Evolutionary conservation across 495 filamentous ascomycete genomes (phyloP), one percentile per base, ranked within the genome.

Genomic region (Penicillium odoratum): DNA sequence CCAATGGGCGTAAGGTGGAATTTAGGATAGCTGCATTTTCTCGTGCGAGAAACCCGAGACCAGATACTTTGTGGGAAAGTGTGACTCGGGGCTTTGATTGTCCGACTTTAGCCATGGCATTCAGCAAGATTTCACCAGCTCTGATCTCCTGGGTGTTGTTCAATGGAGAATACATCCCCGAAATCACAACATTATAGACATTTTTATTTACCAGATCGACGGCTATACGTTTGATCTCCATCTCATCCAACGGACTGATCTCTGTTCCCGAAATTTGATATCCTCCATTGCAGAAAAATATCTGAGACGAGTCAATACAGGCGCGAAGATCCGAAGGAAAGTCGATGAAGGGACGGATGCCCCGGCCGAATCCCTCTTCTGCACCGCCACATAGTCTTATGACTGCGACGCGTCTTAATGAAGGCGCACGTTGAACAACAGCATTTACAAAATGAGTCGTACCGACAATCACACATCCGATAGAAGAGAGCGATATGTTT

Each of bases 361-460:
- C 77, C 8, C 67, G 65, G 0, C 61, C 60, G 28, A 82, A 85
- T 4, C 79, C 73, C 3, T 80, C 76, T n/a, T 72, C 79, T 3
- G 60, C 38, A 33, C 64, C 64, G 1, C 79, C 77, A 30, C 74
- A 83, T 21, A 85, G 74, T 18, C 83, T 69, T 4, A 85, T 59
- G 5, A 84, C 76, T 4, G 80, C 83, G 3, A 85, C 83, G 28
- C 69, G 70, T 6, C 69, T 70, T 15, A 85, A 65, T 3, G 81
- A 71, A 6, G 73, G 58, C 18, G 74, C 69, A 54, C 85, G 82
- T 25, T 79, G 69, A 2, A 85, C 71, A 45, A 87, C 80, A 9
- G 84, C 83, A 59, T 87, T 87, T 62, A 87, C 78, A 65, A 86
- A 87, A 59, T 83, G 81, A 1, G 83, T 86, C 5, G 85, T 87